Evolutionary conservation across 139 green algal species (phyloP), one percentile per base, ranked within the genome.

Genomic region (Closterium sp.): DNA sequence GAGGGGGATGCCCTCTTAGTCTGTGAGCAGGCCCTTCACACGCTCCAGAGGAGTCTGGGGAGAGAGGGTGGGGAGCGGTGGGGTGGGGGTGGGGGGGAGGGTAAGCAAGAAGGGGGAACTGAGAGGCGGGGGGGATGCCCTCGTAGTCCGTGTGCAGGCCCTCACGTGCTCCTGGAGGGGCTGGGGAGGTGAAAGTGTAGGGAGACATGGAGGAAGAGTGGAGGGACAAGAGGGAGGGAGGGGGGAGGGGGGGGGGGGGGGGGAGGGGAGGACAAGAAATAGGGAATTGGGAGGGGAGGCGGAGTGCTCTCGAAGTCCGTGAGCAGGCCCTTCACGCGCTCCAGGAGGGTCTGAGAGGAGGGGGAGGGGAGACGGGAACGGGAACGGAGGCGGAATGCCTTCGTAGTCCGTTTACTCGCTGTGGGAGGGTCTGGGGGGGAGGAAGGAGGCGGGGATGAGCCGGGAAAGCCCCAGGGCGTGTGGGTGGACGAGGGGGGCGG

Each of bases 91-190:
- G 90, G 98, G 98, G 0, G 99, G 94, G 12, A 97, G 97, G 1
- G n/a, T n/a, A n/a, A n/a, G n/a, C n/a, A n/a, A 99, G 97, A 6
- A 97, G 99, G 16, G 97, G 97, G 36, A 99, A 94, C 33, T 99
- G 98, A 88, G 96, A 96, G 8, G 96, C 95, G 2, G 97, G 96
- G 32, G 97, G 96, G 28, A 98, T 93, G 32, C 96, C 96, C 1
- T 96, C 94, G 32, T 95, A 34, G 33, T 96, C 94, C 19, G 96
- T 97, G 91, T 97, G 98, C 3, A 97, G 93, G 10, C 93, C 95
- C 89, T 99, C n/a, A n/a, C n/a, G n/a, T n/a, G n/a, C n/a, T n/a
- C 33, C 33, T 66, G 84, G 16, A 16, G 84, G 64, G 16, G 64
- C 12, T 10, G 16, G 64, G 64, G 64, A 83, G 64, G 64, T 10